These are phyloP conservation scores for Stenogyne calaminthoides DNA, from an alignment of 305 asterid genomes.

Conservation along the genomic window DNA sequence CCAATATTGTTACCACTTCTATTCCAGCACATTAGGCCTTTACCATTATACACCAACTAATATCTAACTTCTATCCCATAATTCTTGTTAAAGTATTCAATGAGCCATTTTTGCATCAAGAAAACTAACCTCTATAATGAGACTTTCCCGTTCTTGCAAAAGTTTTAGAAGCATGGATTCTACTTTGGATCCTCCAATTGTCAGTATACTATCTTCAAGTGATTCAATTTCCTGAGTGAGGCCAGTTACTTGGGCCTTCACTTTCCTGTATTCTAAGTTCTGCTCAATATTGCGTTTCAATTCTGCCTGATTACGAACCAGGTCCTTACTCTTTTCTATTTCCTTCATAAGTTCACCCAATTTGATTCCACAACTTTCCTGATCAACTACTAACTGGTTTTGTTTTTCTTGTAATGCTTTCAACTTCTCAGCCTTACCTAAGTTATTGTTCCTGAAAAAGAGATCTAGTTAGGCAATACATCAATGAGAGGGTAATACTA, in stretches of 20 bases:
- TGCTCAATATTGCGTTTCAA: conserved; percentile 74
- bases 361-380: conserved; percentile 53
- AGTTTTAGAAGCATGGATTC: conserved; percentile 65
- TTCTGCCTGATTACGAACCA: conserved; percentile 55
- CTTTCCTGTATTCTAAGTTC: conserved; percentile 78
- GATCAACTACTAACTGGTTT: conserved; percentile 51
- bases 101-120: not conserved
- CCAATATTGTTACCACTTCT: conserved; percentile 5
- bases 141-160: conserved; percentile 79
- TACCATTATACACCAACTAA: not conserved
- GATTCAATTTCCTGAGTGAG: conserved; percentile 75
- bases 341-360: conserved; percentile 55
- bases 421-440: conserved; percentile 58
- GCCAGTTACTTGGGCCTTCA: conserved; percentile 66
- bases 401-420: conserved; percentile 73
- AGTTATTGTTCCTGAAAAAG: conserved; percentile 62
- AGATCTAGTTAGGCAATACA: conserved; percentile 30
- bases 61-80: conserved; percentile 17
- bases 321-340: conserved; percentile 55
- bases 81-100: not conserved
- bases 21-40: conserved; percentile 20
- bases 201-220: conserved; percentile 64
- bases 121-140: conserved; percentile 78
- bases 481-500: conserved; percentile 17
- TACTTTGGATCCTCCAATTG: conserved; percentile 69